These are phyloP conservation scores for Penicillium sp. DNA, from an alignment of 2,329 filamentous ascomycete genomes.

Conservation along the genomic window DNA sequence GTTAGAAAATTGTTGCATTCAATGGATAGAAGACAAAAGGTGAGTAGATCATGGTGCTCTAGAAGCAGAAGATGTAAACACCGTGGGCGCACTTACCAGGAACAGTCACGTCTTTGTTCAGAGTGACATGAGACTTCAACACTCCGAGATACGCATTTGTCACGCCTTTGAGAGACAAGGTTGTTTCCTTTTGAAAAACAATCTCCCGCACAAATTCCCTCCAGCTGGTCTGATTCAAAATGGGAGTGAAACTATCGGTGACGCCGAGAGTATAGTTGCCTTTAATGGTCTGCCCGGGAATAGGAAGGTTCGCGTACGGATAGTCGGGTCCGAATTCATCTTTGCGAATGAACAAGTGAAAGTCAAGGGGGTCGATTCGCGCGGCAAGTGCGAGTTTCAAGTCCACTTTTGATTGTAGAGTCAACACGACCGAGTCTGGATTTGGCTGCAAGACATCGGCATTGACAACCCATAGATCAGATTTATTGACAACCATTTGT, in stretches of 20 bases:
- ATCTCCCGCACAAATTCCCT: constrained; percentile 15
- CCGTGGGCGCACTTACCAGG: constrained; percentile 8
- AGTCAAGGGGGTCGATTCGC: constrained; percentile 17
- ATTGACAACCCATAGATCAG: constrained; percentile 39
- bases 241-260: constrained; percentile 6
- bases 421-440: constrained; percentile 20
- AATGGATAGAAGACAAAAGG: not conserved
- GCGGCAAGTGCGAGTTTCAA: constrained; percentile 19
- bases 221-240: constrained; percentile 18
- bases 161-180: constrained; percentile 11
- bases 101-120: constrained; percentile 18
- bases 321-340: constrained; percentile 13
- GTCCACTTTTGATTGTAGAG: constrained; percentile 19
- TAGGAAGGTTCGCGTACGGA: constrained; percentile 16
- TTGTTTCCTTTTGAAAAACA: constrained; percentile 14
- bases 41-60: too few relatives aligned
- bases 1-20: not conserved
- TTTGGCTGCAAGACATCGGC: constrained; percentile 18
- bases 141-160: constrained; percentile 19
- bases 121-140: constrained; percentile 19
- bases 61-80: not conserved
- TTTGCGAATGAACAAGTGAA: constrained; percentile 16
- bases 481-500: constrained; percentile 45
- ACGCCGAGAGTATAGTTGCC: constrained; percentile 21
- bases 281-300: constrained; percentile 21